phyloP scores from a whole-genome alignment of 208 protist genomes.

The Leishmania tarentolae region DNA sequence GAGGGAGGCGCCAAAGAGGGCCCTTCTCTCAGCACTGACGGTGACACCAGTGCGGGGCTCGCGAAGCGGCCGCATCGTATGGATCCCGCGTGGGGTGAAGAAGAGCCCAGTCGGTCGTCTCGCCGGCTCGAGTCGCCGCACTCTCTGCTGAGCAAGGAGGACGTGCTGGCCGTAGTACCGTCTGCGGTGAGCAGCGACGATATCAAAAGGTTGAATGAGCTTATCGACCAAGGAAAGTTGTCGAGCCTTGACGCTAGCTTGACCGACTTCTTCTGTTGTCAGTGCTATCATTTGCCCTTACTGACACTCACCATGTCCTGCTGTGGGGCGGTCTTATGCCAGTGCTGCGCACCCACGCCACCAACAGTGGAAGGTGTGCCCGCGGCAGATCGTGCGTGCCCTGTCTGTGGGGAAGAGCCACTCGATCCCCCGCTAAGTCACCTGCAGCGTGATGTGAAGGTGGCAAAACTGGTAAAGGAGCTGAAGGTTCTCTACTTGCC shows the following conservation, averaged over 20 bases:
- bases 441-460: slow-evolving; percentile 42
- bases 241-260: slow-evolving; percentile 34
- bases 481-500: slow-evolving; percentile 75
- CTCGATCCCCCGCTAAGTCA: slow-evolving; percentile 58
- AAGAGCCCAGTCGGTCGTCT: slow-evolving; percentile 3
- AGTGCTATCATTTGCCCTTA: slow-evolving; percentile 57
- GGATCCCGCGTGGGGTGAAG: slow-evolving; percentile 7
- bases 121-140: slow-evolving; percentile 24
- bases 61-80: slow-evolving; percentile 15
- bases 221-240: slow-evolving; percentile 51
- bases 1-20: background rate
- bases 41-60: background rate
- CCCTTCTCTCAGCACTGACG: slow-evolving; percentile 1
- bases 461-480: slow-evolving; percentile 68
- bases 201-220: slow-evolving; percentile 66
- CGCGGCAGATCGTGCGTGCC: slow-evolving; percentile 44
- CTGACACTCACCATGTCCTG: slow-evolving; percentile 79
- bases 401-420: slow-evolving; percentile 71
- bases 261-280: slow-evolving; percentile 49
- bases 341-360: slow-evolving; percentile 56
- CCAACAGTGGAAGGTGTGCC: slow-evolving; percentile 41
- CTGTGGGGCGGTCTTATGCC: slow-evolving; percentile 75
- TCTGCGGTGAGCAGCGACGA: slow-evolving; percentile 38
- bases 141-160: slow-evolving; percentile 41
- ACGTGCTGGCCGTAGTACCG: slow-evolving; percentile 53